Percentiles rank a stretch among this genome's conserved stretches.
phyloP scores from a whole-genome alignment of 495 filamentous ascomycete genomes.

The Hyaloscypha finlandica region DNA sequence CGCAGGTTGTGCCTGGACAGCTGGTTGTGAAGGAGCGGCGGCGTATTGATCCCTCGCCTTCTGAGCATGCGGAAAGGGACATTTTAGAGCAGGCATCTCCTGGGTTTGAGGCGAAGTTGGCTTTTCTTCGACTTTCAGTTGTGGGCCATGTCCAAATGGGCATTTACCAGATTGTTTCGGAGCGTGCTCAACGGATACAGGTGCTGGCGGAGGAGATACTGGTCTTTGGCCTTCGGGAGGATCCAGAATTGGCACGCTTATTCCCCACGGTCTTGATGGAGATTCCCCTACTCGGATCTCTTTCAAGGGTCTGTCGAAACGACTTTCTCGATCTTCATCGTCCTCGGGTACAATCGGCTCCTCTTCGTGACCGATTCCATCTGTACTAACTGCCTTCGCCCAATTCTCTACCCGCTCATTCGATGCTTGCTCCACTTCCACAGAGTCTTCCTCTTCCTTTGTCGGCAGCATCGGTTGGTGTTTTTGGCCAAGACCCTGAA shows the following conservation, averaged over 20 bases:
- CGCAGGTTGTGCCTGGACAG: conserved; percentile 14
- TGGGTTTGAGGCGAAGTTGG: conserved; percentile 5
- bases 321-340: conserved; percentile 53
- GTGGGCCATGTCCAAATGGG: conserved; percentile 50
- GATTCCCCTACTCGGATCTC: conserved; percentile 87
- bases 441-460: conserved; percentile 51
- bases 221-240: conserved; percentile 34
- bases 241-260: conserved; percentile 61
- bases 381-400: conserved; percentile 68
- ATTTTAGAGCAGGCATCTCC: conserved; percentile 9
- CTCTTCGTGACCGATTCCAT: conserved; percentile 41
- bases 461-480: conserved; percentile 79
- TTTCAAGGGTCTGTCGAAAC: conserved; percentile 78
- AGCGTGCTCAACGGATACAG: conserved; percentile 46
- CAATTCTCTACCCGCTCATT: conserved; percentile 74
- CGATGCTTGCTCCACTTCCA: conserved; percentile 50
- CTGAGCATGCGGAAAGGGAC: conserved; percentile 11
- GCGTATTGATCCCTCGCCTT: not conserved
- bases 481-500: conserved; percentile 78
- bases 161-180: conserved; percentile 42
- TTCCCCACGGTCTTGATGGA: conserved; percentile 89
- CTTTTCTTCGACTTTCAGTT: conserved; percentile 12
- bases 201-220: conserved; percentile 43
- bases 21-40: conserved; percentile 2
- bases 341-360: conserved; percentile 30